Percentiles rank a stretch among this genome's conserved stretches.
phyloP scores from a whole-genome alignment of 1,284 basidiomycete species.

The Marasmius fiardii region DNA sequence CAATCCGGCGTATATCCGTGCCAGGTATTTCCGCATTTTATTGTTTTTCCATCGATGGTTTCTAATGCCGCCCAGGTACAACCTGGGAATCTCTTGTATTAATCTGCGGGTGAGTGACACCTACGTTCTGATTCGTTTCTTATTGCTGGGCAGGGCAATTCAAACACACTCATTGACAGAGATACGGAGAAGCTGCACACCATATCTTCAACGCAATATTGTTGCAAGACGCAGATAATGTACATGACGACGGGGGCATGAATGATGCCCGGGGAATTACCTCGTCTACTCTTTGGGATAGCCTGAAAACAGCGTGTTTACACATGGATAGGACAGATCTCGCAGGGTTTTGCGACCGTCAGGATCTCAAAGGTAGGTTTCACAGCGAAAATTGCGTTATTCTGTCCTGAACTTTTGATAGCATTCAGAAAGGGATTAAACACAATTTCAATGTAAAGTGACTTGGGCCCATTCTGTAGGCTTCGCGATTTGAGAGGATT shows the following conservation, averaged over 20 bases:
- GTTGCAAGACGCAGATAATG: slow-evolving; percentile 79
- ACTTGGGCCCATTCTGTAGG: neutral
- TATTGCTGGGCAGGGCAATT: neutral
- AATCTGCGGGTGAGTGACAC: slow-evolving; percentile 66
- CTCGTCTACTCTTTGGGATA: slow-evolving; percentile 80
- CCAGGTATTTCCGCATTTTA: slow-evolving; percentile 54
- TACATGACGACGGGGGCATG: slow-evolving; percentile 41
- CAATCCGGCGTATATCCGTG: slow-evolving; percentile 92
- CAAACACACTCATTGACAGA: slow-evolving; percentile 35
- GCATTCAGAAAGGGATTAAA: slow-evolving; percentile 12
- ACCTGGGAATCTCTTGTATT: slow-evolving; percentile 88
- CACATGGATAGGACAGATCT: slow-evolving; percentile 75
- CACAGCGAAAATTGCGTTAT: neutral
- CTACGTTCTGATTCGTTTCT: neutral
- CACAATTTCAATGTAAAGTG: slow-evolving; percentile 13
- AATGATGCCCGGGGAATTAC: slow-evolving; percentile 68
- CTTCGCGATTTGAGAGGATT: too few species aligned
- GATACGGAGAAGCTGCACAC: slow-evolving; percentile 80
- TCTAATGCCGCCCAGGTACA: slow-evolving; percentile 56
- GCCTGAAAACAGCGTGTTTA: slow-evolving; percentile 75
- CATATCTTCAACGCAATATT: slow-evolving; percentile 85
- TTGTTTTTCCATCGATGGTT: neutral
- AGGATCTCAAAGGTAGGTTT: slow-evolving; percentile 67
- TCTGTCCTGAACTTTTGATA: slow-evolving; percentile 1
- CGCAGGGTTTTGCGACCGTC: slow-evolving; percentile 64